Evolutionary conservation across 2,329 filamentous ascomycete species (phyloP), one percentile per base, ranked within the genome.

Genomic region (Fusarium nematophilum): DNA sequence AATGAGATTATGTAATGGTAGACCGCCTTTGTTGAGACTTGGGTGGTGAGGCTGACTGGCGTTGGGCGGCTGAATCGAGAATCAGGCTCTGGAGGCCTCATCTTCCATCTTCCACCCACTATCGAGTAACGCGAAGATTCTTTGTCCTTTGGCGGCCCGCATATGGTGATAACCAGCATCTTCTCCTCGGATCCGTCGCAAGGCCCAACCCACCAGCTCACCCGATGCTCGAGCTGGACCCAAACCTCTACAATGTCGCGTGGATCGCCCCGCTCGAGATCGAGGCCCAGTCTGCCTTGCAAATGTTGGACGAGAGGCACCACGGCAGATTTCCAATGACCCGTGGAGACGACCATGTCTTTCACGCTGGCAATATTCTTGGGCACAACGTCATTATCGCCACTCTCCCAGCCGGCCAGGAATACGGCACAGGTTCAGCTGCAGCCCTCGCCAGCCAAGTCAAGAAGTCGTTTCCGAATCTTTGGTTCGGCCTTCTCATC

Each of bases 181-280:
- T n/a, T n/a, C n/a, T n/a, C n/a, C n/a, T n/a, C n/a, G n/a, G n/a
- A n/a, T n/a, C n/a, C n/a, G n/a, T n/a, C n/a, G n/a, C n/a, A n/a
- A n/a, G n/a, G n/a, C n/a, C n/a, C n/a, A n/a, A n/a, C n/a, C n/a
- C n/a, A n/a, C n/a, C n/a, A n/a, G n/a, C n/a, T n/a, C n/a, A n/a
- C n/a, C n/a, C n/a, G n/a, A n/a, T n/a, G n/a, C n/a, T n/a, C n/a
- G 30, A 53, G 29, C 33, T 69, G 0, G 47, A 68, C 15, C 64
- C 59, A 2, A 7, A 9, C 1, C 4, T 39, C 5, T 78, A 78
- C 25, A 71, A 67, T 0, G 65, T 78, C 1, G 73, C 66, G 50
- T 78, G 74, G 75, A 71, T 79, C 21, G 72, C 75, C 0, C 75
- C 74, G 1, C 67, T 77, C 0, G 65, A 72, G 17, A 75, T 78